Evolutionary conservation across 2,329 filamentous ascomycete species (phyloP).

Genomic region (Penicillium nordicum): DNA sequence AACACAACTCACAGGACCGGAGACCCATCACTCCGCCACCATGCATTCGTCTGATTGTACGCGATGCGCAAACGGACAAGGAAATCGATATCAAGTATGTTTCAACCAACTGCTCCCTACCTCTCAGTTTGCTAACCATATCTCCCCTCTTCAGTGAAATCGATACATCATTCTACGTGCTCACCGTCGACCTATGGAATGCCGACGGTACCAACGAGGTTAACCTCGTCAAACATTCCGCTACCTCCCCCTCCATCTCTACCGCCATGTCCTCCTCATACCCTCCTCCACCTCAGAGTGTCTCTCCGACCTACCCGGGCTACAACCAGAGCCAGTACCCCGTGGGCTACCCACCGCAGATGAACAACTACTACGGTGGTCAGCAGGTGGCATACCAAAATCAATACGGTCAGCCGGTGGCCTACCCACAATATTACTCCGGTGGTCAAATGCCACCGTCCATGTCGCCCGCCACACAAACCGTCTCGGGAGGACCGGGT

Average conservation of each 20-base stretch:
- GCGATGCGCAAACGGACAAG: constrained; percentile 68
- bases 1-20: constrained; percentile 63
- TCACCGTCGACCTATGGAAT: constrained; percentile 68
- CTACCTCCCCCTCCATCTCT: constrained; percentile 71
- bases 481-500: constrained; percentile 51
- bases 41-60: constrained; percentile 79
- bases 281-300: constrained; percentile 47
- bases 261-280: constrained; percentile 77
- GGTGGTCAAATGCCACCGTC: constrained; percentile 35
- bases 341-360: constrained; percentile 35
- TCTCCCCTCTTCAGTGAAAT: constrained; percentile 56
- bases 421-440: constrained; percentile 32
- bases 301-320: constrained; percentile 36
- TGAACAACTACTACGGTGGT: constrained; percentile 37
- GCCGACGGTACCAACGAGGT: constrained; percentile 60
- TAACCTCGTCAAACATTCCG: constrained; percentile 65
- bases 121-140: neutral
- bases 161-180: constrained; percentile 64
- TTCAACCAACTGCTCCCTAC: neutral
- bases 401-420: constrained; percentile 31
- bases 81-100: constrained; percentile 80
- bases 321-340: constrained; percentile 42
- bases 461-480: constrained; percentile 36
- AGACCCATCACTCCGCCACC: constrained; percentile 94
- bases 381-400: constrained; percentile 37